Percentiles rank a stretch among this genome's conserved stretches.
Conservation (phyloP, 2,329 filamentous ascomycete genomes). For the Macrophomina tecta region DNA sequence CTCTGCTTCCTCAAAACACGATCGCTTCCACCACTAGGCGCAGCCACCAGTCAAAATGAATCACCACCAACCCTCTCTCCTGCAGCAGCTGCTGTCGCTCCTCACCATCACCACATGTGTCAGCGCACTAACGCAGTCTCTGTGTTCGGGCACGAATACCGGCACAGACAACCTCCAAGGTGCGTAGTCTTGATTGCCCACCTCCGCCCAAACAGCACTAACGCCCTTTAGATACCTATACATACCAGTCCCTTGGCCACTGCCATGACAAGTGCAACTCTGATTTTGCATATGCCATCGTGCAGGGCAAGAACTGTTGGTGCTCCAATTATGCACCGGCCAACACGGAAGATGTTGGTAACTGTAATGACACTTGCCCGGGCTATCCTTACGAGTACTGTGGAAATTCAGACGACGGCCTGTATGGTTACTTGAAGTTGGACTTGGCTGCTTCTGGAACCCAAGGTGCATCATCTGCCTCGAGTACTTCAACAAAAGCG, state of each 20-base stretch:
- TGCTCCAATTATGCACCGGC: constrained; percentile 72
- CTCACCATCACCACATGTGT: constrained; percentile 13
- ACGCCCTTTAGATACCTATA: constrained; percentile 39
- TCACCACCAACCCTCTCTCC: neutral
- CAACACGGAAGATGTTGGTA: constrained; percentile 43
- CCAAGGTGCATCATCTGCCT: constrained; percentile 43
- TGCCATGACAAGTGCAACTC: constrained; percentile 66
- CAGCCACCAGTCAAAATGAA: constrained; percentile 10
- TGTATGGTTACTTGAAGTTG: constrained; percentile 69
- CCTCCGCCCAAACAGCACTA: neutral
- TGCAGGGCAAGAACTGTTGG: constrained; percentile 72
- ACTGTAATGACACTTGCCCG: constrained; percentile 67
- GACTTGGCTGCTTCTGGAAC: constrained; percentile 64
- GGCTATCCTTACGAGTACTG: constrained; percentile 73
- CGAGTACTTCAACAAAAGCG: constrained; percentile 13
- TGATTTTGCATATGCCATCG: constrained; percentile 70
- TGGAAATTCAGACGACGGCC: constrained; percentile 59
- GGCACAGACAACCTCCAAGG: constrained; percentile 41
- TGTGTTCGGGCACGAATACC: constrained; percentile 55
- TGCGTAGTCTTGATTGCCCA: constrained; percentile 31
- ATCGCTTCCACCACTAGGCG: constrained; percentile 5
- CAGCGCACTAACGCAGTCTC: constrained; percentile 39
- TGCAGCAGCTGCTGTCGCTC: constrained; percentile 13
- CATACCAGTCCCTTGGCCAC: constrained; percentile 70
- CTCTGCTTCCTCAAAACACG: constrained; percentile 10